Base-by-base conservation (phyloP, 345 rosid species). In the Barbarea vulgaris region DNA sequence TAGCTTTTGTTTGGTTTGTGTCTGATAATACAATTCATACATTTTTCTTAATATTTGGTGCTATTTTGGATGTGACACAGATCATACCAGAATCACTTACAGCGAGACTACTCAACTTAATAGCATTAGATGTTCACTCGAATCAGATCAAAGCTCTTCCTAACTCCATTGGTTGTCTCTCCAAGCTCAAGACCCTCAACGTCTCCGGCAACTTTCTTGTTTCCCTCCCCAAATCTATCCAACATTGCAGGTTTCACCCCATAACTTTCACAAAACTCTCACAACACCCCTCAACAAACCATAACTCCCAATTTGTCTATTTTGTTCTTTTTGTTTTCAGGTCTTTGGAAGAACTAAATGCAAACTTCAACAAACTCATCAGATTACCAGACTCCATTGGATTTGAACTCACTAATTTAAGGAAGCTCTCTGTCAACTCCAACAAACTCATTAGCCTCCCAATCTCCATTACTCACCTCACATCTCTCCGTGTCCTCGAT, bases 351-450 rank as follows among this genome's bases (percentile, higher is more conserved):
- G 97, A 94, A 71, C 34, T 94, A 70, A 92, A 90, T 70, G 90
- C 86, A 65, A 94, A 94, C 77, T 94, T 94, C 88, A 91, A 94
- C 89, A 85, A 86, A 88, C 88, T 94, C 7, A 77, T 67, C 11
- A 81, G 52, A 68, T 82, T 94, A 25, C 97, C 97, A 30, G 90
- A 90, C 28, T 83, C 81, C 0, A 82, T 94, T 0, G 97, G 98
- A 27, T 90, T 84, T 34, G 89, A 90, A 64, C 80, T 91, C n/a
- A 50, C 77, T 0, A 87, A 88, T 78, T 81, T 94, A 9, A 90
- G 85, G 67, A 94, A 87, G 70, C 82, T 94, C 3, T 83, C 88
- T 7, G 57, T 94, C 21, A 88, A 91, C 81, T 90, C 95, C 52
- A 94, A 94, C 86, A 90, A 88, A 69, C 83, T 94, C 2, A 64